These are phyloP conservation scores for Graphilbum ipis-grandicollis DNA, from an alignment of 2,329 filamentous ascomycete species.

Conservation along the genomic window DNA sequence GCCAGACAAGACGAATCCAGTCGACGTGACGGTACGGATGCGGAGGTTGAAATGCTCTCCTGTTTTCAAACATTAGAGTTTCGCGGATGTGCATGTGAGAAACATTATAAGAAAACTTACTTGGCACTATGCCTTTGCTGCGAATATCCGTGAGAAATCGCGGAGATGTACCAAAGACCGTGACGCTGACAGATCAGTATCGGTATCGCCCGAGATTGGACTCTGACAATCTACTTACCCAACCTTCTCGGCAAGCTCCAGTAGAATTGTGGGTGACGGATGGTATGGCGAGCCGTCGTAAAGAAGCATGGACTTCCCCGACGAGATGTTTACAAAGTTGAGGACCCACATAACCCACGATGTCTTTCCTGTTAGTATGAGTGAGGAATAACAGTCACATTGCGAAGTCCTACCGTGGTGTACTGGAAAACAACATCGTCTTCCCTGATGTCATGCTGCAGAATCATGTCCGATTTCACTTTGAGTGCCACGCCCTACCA, in stretches of 20 bases:
- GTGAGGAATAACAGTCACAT: too few species aligned
- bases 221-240: conserved; percentile 1
- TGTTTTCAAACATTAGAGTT: background rate
- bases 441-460: conserved; percentile 4
- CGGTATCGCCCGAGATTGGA: background rate
- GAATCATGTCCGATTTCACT: conserved; percentile 5
- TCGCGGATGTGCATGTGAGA: background rate
- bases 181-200: conserved; percentile 2
- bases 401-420: conserved; percentile 6
- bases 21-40: conserved; percentile 21
- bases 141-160: conserved; percentile 25
- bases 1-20: conserved; percentile 22
- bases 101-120: conserved; percentile 7
- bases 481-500: conserved; percentile 3
- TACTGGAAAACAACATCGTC: conserved; percentile 6
- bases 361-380: too few species aligned
- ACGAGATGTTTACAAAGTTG: conserved; percentile 5
- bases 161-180: conserved; percentile 22
- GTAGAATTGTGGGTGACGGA: conserved; percentile 2
- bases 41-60: conserved; percentile 1
- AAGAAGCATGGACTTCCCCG: conserved; percentile 6
- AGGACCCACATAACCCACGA: conserved; percentile 8
- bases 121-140: conserved; percentile 16
- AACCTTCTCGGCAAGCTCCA: conserved; percentile 6
- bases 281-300: conserved; percentile 10